Conservation (phyloP, 768 basidiomycete species). For the Suillus plorans region DNA sequence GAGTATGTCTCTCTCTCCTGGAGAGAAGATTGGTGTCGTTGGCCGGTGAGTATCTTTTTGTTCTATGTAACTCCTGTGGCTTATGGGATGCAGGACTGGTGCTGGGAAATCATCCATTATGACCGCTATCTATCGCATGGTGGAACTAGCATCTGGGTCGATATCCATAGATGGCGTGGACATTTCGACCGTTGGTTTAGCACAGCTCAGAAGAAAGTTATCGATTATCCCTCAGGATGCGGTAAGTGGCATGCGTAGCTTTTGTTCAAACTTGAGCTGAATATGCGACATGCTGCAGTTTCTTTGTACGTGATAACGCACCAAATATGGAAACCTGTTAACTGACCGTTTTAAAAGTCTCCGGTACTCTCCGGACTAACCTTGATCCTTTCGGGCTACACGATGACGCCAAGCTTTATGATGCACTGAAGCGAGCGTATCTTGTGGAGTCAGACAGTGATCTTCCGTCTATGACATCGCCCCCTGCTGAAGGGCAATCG, state of each 20-base stretch:
- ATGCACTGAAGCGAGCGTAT: slow-evolving; percentile 83
- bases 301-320: slow-evolving; percentile 37
- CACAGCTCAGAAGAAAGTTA: slow-evolving; percentile 63
- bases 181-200: slow-evolving; percentile 76
- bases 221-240: slow-evolving; percentile 85
- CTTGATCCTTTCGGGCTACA: slow-evolving; percentile 86
- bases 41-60: slow-evolving; percentile 43
- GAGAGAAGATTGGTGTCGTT: slow-evolving; percentile 93
- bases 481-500: slow-evolving; percentile 34
- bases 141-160: slow-evolving; percentile 73
- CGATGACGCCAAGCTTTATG: slow-evolving; percentile 81
- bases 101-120: slow-evolving; percentile 91
- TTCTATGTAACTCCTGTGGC: slow-evolving; percentile 10
- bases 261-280: slow-evolving; percentile 4
- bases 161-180: slow-evolving; percentile 85
- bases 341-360: slow-evolving; percentile 43
- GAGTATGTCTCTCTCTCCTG: slow-evolving; percentile 56
- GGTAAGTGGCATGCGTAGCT: slow-evolving; percentile 39
- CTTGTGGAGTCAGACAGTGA: slow-evolving; percentile 57
- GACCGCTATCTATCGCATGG: slow-evolving; percentile 83
- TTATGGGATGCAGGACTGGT: slow-evolving; percentile 53
- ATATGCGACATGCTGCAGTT: slow-evolving; percentile 31
- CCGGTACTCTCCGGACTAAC: slow-evolving; percentile 81
- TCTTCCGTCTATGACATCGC: slow-evolving; percentile 13
- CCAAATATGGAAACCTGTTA: not conserved